Evolutionary conservation across 2,329 filamentous ascomycete genomes (phyloP).

Genomic region (Tolypocladium sp.): DNA sequence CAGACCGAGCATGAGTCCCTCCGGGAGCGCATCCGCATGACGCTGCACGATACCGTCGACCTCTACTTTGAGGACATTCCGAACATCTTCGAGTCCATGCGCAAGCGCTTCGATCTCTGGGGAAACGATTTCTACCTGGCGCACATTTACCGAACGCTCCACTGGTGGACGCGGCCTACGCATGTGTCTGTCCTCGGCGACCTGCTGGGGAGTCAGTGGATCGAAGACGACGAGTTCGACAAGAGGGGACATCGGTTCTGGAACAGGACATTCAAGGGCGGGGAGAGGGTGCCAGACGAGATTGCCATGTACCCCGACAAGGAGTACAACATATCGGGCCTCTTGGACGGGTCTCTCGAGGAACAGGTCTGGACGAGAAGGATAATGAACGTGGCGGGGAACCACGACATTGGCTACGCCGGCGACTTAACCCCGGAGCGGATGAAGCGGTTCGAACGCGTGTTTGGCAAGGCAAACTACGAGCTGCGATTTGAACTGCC

Average conservation of each 20-base stretch:
- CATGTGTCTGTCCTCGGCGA: conserved; percentile 88
- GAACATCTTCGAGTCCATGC: conserved; percentile 52
- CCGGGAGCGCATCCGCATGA: conserved; percentile 41
- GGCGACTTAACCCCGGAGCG: conserved; percentile 76
- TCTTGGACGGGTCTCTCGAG: conserved; percentile 33
- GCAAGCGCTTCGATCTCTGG: conserved; percentile 79
- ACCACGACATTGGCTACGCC: conserved; percentile 94
- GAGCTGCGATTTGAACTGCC: conserved; percentile 66
- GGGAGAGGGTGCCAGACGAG: conserved; percentile 52
- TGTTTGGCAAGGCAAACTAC: conserved; percentile 86
- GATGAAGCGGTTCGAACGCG: conserved; percentile 70
- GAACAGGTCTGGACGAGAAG: conserved; percentile 57
- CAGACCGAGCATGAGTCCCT: conserved; percentile 34
- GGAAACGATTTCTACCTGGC: conserved; percentile 94
- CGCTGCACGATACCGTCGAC: conserved; percentile 50
- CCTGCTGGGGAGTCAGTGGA: conserved; percentile 91
- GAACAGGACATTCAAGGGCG: conserved; percentile 66
- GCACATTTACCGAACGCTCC: conserved; percentile 77
- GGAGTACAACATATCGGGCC: conserved; percentile 41
- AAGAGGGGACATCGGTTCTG: conserved; percentile 67
- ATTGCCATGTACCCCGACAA: conserved; percentile 37
- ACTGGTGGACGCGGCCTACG: conserved; percentile 78
- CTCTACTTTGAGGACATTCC: conserved; percentile 60
- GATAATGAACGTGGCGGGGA: conserved; percentile 85
- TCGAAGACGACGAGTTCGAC: conserved; percentile 75